Evolutionary conservation across 164 flowering plant genomes (phyloP).

Genomic region (Taxillus chinensis): DNA sequence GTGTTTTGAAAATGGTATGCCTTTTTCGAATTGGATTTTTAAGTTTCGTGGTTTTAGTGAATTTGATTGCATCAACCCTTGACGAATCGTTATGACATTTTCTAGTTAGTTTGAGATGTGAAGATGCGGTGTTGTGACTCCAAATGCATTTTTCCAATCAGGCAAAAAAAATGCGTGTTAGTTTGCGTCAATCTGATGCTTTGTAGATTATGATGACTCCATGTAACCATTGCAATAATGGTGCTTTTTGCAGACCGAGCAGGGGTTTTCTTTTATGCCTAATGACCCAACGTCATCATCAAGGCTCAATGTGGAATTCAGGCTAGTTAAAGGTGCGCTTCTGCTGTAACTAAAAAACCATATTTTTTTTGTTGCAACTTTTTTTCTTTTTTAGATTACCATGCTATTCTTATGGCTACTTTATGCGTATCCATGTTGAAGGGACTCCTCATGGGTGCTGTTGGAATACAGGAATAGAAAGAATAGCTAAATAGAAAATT

Average conservation of each 20-base stretch:
- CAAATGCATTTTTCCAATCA: too few relatives aligned
- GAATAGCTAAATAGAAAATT: too few relatives aligned
- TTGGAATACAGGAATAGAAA: too few relatives aligned
- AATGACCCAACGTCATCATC: conserved; percentile 45
- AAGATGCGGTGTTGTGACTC: too few relatives aligned
- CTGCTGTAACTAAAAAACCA: too few relatives aligned
- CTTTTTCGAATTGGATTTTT: background rate
- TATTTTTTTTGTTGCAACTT: background rate
- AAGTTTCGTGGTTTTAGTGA: too few relatives aligned
- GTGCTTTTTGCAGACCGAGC: conserved; percentile 36
- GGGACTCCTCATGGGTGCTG: too few relatives aligned
- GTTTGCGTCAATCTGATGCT: background rate
- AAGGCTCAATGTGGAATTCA: conserved; percentile 48
- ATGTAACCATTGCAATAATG: background rate
- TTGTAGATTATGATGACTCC: background rate
- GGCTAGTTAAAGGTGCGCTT: conserved; percentile 46
- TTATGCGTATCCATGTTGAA: too few relatives aligned
- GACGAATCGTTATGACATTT: too few relatives aligned
- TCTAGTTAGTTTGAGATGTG: too few relatives aligned
- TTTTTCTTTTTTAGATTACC: background rate
- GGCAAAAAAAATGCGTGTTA: background rate
- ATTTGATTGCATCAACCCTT: too few relatives aligned
- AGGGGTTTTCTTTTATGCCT: conserved; percentile 51
- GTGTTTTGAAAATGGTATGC: conserved; percentile 54
- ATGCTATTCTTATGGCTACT: background rate